Evolutionary conservation across 2,329 filamentous ascomycete species (phyloP).

Genomic region (Colletotrichum nymphaeae): DNA sequence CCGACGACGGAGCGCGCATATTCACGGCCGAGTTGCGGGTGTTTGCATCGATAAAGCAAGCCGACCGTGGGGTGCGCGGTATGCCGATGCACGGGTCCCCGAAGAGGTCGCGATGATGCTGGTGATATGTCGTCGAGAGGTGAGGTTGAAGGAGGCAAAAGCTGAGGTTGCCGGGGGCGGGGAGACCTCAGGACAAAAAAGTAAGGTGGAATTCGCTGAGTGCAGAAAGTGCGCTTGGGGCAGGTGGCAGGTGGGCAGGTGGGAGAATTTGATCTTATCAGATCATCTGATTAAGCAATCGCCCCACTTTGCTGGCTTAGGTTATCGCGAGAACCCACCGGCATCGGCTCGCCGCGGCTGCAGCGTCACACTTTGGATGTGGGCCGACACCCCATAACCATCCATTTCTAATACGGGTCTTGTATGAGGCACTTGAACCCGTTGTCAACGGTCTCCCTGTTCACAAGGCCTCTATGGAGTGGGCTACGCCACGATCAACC

Average conservation of each 20-base stretch:
- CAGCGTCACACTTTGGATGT: background rate
- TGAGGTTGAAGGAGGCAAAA: background rate
- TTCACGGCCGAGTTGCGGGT: constrained; percentile 9
- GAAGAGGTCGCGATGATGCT: background rate
- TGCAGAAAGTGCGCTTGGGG: background rate
- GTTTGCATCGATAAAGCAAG: constrained; percentile 11
- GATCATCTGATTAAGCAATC: constrained; percentile 35
- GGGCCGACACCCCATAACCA: no score
- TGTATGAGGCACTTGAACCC: no score
- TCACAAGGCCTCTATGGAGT: no score
- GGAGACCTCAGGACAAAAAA: background rate
- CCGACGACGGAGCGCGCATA: constrained; percentile 18
- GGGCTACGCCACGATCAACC: no score
- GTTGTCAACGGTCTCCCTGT: no score
- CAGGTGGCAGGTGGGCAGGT: background rate
- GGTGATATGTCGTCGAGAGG: background rate
- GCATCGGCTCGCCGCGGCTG: constrained; percentile 23
- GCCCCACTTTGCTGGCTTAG: constrained; percentile 5
- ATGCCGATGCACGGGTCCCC: background rate
- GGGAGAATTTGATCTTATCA: constrained; percentile 35
- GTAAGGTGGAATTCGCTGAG: constrained; percentile 1
- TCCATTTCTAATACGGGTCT: no score
- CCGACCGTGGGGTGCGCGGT: background rate
- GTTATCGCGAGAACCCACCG: constrained; percentile 28
- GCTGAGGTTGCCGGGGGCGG: background rate